Conservation (phyloP, 1,139 yeast species). For the Debaryomyces sp. region DNA sequence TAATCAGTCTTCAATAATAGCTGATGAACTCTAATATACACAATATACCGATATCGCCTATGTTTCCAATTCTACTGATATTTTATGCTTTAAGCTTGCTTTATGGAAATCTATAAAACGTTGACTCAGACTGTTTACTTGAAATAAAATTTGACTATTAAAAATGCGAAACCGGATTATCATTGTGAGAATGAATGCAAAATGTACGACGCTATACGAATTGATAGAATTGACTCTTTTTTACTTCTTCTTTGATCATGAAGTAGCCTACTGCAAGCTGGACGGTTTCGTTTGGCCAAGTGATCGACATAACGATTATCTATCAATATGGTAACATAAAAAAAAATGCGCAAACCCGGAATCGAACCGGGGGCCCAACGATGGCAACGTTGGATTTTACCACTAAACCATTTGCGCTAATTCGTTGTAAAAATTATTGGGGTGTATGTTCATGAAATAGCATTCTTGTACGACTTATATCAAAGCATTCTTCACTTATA, state of each 20-base stretch:
- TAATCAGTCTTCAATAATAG: neutral
- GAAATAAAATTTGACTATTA: neutral
- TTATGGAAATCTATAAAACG: neutral
- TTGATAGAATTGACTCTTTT: neutral
- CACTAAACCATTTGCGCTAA: slow-evolving; percentile 22
- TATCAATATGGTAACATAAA: no score
- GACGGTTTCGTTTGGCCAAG: neutral
- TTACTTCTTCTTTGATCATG: neutral
- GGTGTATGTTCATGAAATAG: neutral
- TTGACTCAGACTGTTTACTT: neutral
- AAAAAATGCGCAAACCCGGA: slow-evolving; percentile 22
- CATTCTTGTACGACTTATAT: no score
- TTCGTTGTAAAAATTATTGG: neutral
- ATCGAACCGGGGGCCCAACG: slow-evolving; percentile 24
- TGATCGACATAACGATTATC: neutral
- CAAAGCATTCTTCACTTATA: no score
- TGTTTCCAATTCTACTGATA: neutral
- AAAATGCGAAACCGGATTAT: slow-evolving; percentile 7
- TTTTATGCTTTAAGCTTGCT: neutral
- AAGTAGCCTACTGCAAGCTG: neutral
- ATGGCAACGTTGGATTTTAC: slow-evolving; percentile 23
- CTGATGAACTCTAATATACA: neutral
- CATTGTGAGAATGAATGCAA: neutral
- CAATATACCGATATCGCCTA: neutral
- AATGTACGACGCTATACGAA: neutral